Evolutionary conservation across 768 basidiomycete species (phyloP).

Genomic region (Botryobasidium botryosum): DNA sequence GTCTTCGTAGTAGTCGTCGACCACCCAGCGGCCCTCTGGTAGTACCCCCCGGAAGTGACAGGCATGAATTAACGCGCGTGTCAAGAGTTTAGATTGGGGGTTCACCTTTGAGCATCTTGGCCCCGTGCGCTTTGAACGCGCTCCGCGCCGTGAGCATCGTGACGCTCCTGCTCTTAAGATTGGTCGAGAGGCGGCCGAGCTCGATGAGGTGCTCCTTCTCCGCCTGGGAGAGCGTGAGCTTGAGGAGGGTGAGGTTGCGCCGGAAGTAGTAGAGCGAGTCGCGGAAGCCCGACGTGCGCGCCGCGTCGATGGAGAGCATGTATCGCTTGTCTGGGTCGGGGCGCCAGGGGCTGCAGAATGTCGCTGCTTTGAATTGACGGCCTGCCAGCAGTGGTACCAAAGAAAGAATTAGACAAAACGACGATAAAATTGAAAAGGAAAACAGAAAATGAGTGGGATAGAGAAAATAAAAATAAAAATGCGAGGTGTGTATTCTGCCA

Average conservation of each 20-base stretch:
- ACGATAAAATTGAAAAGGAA: constrained; percentile 5
- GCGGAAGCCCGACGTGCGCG: constrained; percentile 85
- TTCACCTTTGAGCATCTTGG: constrained; percentile 75
- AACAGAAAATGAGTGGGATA: constrained; percentile 3
- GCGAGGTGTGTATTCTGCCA: too few species aligned
- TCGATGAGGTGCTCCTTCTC: constrained; percentile 91
- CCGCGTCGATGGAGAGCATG: constrained; percentile 96
- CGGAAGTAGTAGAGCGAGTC: constrained; percentile 99
- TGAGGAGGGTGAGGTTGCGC: constrained; percentile 75
- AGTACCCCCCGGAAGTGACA: neutral
- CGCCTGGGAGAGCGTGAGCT: constrained; percentile 71
- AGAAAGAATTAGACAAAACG: constrained; percentile 1
- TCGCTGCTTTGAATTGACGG: constrained; percentile 73
- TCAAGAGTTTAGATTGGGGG: neutral
- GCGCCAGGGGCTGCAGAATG: constrained; percentile 73
- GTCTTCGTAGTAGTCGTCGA: constrained; percentile 93
- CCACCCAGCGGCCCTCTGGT: constrained; percentile 78
- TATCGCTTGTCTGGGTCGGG: constrained; percentile 64
- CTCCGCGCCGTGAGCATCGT: constrained; percentile 87
- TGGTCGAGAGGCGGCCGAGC: constrained; percentile 72
- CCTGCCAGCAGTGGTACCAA: constrained; percentile 34
- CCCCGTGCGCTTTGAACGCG: constrained; percentile 86
- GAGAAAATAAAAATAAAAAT: too few species aligned
- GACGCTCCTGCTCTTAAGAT: constrained; percentile 79
- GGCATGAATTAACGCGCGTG: neutral